Evolutionary conservation across 2,329 filamentous ascomycete genomes (phyloP), one percentile per base, ranked within the genome.

Genomic region (Ceratocystis albifundus): DNA sequence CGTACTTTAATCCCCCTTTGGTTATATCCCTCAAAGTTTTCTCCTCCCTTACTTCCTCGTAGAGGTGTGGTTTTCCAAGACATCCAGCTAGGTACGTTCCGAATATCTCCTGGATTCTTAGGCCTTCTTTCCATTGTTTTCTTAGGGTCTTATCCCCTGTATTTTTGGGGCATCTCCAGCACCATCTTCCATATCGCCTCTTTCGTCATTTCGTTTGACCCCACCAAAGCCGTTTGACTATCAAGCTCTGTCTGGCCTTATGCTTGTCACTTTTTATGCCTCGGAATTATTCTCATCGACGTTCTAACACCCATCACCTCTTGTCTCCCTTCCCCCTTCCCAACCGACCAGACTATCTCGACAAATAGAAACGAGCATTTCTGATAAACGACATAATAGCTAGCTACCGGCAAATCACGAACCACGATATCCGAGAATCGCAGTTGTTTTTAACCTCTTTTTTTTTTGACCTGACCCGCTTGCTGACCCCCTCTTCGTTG

Each of bases 201-300:
- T 41, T 57, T 65, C 50, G 46, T 57, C 46, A 55, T 57, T 45
- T 65, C 20, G 36, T 8, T 46, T n/a, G 46, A 57, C 63, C 46
- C 50, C 63, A 44, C 63, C 63, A 57, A 65, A 32, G 41, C 22
- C 61, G 10, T 15, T 32, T 48, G 20, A 17, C 61, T n/a, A 12
- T 62, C 61, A 48, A 62, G 61, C 61, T 59, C 55, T 59, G 55
- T 59, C 55, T 59, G 55, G 25, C 25, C 55, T 36, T 20, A 8
- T 59, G 55, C 28, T 28, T 32, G 57, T 61, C 6, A 61, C 36
- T 36, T 61, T 44, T 32, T 41, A 28, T 36, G n/a, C 28, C 25
- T 61, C 28, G 28, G 20, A 48, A 50, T 57, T 30, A 44, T 55
- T 65, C 36, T 65, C 50, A 30, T 59, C 25, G 22, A 20, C n/a